Conservation (phyloP, 2,329 filamentous ascomycete genomes). For the Gnomoniopsis sp. region DNA sequence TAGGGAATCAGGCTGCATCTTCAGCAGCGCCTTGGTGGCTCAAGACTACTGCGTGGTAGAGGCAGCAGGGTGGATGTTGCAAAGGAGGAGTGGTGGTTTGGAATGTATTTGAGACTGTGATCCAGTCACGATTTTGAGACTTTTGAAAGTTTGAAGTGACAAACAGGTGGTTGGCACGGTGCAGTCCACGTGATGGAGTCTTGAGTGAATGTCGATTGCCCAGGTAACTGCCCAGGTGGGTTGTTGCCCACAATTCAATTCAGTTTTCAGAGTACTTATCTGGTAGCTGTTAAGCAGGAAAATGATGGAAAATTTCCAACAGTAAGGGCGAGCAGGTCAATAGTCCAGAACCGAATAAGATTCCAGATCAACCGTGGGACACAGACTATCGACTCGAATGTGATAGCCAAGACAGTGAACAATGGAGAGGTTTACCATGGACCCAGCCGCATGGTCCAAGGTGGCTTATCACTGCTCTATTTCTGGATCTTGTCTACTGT, state of each 20-base stretch:
- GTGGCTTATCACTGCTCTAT: background rate
- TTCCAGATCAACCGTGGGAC: background rate
- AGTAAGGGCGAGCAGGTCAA: background rate
- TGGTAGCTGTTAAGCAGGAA: background rate
- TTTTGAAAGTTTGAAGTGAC: background rate
- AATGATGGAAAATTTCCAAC: background rate
- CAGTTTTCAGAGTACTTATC: background rate
- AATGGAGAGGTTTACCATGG: background rate
- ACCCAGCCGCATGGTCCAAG: background rate
- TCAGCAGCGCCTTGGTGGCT: background rate
- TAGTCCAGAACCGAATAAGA: background rate
- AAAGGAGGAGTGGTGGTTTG: background rate
- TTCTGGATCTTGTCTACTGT: background rate
- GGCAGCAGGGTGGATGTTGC: background rate
- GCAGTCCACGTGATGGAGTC: background rate
- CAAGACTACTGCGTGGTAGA: too few species aligned
- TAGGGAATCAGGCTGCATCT: conserved; percentile 2
- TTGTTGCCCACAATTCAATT: background rate
- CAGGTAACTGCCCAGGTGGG: background rate
- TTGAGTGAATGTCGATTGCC: background rate
- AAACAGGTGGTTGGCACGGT: background rate
- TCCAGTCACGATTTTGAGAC: background rate
- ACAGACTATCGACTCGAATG: conserved; percentile 5
- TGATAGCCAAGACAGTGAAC: background rate
- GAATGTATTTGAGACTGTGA: background rate